Evolutionary conservation across 2,329 filamentous ascomycete genomes (phyloP), one percentile per base, ranked within the genome.

Genomic region (Rasamsonia emersonii): DNA sequence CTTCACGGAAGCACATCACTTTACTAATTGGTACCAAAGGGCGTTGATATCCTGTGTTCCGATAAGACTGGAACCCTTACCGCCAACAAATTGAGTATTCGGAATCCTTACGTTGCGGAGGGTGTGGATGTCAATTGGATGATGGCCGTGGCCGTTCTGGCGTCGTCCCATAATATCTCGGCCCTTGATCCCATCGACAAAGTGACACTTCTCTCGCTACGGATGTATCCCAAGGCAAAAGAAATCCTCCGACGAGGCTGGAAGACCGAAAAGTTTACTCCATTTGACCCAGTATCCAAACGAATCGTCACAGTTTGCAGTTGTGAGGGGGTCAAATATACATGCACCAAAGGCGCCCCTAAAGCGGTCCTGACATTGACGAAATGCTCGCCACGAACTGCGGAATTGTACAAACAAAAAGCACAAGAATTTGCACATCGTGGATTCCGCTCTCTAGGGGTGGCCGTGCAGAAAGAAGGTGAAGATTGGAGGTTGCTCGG

Each of bases 91-190:
- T 66, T 86, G 38, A 81, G 75, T 49, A 82, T 86, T 48, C 79
- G 80, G 44, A 80, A 85, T 48, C 81, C 82, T 2, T 86, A 79
- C 58, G 79, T 85, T 27, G 75, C 79, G 24, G 81, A 85, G 58
- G 82, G 81, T 34, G 74, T 83, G 46, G 80, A 85, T 54, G 72
- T 84, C 53, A 80, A 85, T 65, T 86, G 80, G 79, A 83, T 86
- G 78, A 85, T 86, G 75, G 79, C 81, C 33, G 80, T 82, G 40
- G 81, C 81, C 37, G 80, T 78, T 36, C 70, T 86, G 14, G 81
- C 81, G 30, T 84, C 79, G 24, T 85, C 80, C 19, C 81, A 86
- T 64, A 86, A 85, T 59, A 72, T 82, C 58, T 79, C 82, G 61
- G 79, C 79, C 23, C 71, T 86, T 35, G 81, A 86, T 54, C 80